phyloP scores from a whole-genome alignment of 164 flowering plant genomes.

The Magnolia sinica region DNA sequence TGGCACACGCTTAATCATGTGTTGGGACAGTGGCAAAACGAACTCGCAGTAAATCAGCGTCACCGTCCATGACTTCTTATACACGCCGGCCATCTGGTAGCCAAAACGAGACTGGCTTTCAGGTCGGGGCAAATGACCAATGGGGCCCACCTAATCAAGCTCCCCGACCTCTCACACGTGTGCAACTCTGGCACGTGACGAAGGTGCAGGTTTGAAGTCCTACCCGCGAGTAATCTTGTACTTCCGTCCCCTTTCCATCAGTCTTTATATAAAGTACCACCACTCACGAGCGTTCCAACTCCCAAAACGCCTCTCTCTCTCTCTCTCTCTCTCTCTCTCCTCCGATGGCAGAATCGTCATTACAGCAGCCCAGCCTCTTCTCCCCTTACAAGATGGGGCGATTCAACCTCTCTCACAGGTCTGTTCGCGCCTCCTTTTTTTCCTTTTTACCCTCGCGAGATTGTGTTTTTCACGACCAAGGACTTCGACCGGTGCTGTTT shows the following conservation, averaged over 20 bases:
- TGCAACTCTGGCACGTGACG: no score
- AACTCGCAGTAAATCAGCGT: no score
- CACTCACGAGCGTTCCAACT: not conserved
- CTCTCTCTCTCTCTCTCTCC: not conserved
- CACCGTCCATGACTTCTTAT: no score
- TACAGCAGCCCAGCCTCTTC: slow-evolving; percentile 36
- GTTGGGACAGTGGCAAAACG: no score
- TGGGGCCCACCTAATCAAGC: no score
- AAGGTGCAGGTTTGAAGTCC: no score
- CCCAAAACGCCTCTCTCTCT: not conserved
- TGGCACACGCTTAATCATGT: no score
- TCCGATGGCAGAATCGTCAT: slow-evolving; percentile 37
- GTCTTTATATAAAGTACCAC: not conserved
- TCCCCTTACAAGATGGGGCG: slow-evolving; percentile 75
- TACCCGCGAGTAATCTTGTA: not conserved
- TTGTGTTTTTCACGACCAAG: not conserved
- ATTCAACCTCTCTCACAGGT: slow-evolving; percentile 87
- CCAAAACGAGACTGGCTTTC: no score
- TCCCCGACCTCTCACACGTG: no score
- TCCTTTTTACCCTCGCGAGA: not conserved
- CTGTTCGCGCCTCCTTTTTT: not conserved
- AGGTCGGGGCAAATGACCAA: no score
- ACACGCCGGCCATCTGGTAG: no score
- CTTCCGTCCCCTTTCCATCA: not conserved
- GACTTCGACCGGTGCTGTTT: not conserved